Base-by-base conservation (phyloP, 768 basidiomycete genomes). In the Lentinus tigrinus region DNA sequence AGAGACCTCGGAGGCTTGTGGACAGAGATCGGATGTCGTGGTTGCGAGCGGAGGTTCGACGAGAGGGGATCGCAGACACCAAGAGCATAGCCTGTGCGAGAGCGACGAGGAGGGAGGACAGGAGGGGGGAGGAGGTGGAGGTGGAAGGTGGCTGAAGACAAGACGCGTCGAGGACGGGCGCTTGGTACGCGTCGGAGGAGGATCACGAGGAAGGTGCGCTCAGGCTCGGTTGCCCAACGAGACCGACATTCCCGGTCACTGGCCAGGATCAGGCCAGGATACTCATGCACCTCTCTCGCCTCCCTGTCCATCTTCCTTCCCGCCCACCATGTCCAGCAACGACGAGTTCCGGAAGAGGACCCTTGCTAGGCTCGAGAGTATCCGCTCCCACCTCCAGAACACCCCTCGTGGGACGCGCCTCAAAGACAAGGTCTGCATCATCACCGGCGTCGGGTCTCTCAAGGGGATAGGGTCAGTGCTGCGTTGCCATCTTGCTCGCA, bases 361-460 rank as follows among this genome's bases (percentile, higher is more conserved):
- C 14, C 70, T 81, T n/a, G 77, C 83, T 6, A 84, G 92, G 21
- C 77, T 94, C 23, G 71, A 82, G 51, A 81, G 81, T 65, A 84
- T 94, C 54, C 85, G 87, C 69, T 76, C 81, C 0, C 92, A 93
- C 58, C 77, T 94, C 37, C 69, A 77, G 42, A 75, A 71, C 26
- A 65, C 82, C 21, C 77, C 85, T 28, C 80, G 86, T 40, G 73
- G 77, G 27, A 75, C 73, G 19, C 79, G 85, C 65, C 78, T 95
- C 62, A 79, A 78, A 67, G 85, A 80, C 61, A 95, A 93, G 71
- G 91, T 95, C 24, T 91, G 88, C 65, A 79, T 96, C 55, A 82
- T 96, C 64, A 96, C 95, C 0, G 95, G 95, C 17, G 93, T 88
- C 28, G 89, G 90, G 28, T 94, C 92, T 19, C 68, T 89, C 63